Evolutionary conservation across 208 protist genomes (phyloP), one percentile per base, ranked within the genome.

Genomic region (Lotmaria passim): DNA sequence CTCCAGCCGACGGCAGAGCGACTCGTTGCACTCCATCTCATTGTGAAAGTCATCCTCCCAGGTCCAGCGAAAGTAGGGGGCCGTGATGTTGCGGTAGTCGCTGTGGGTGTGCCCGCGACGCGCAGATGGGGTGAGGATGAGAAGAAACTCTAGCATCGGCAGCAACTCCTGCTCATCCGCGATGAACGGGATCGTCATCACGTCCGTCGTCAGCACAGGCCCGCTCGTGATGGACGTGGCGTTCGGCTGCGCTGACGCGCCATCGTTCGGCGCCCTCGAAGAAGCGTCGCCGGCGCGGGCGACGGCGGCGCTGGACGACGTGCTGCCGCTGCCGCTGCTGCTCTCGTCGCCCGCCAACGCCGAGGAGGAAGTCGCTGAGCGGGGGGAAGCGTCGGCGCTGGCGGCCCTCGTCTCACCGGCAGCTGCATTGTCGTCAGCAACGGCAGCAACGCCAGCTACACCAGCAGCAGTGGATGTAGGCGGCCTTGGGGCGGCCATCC

Each of bases 31-130:
- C 43, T 86, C 75, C 52, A 67, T 78, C 36, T 68, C 60, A 63
- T 94, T 91, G 69, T 91, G 86, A 62, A 91, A 93, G 71, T 95
- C 89, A 48, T 96, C 89, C 69, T 95, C 92, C 87, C 92, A 94
- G 14, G 74, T 44, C 88, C 88, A 96, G 36, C 63, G 33, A 66
- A 82, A 82, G 66, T 87, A 84, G 4, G 86, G 90, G 12, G 81
- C 41, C 5, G 89, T 87, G 24, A 81, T 56, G 74, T 83, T 82
- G 50, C 79, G 77, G 66, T 81, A 79, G 69, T 89, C 81, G 5
- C 72, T 68, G 77, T 79, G 64, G 6, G 78, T 75, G 44, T 77
- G 59, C 10, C 58, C 61, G 43, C 34, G 44, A 11, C 52, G 60
- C 15, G 84, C 59, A 48, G 65, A 66, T 11, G 86, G 87, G n/a